Base-by-base conservation (phyloP, 768 basidiomycete genomes). In the Cystobasidium ongulense region DNA sequence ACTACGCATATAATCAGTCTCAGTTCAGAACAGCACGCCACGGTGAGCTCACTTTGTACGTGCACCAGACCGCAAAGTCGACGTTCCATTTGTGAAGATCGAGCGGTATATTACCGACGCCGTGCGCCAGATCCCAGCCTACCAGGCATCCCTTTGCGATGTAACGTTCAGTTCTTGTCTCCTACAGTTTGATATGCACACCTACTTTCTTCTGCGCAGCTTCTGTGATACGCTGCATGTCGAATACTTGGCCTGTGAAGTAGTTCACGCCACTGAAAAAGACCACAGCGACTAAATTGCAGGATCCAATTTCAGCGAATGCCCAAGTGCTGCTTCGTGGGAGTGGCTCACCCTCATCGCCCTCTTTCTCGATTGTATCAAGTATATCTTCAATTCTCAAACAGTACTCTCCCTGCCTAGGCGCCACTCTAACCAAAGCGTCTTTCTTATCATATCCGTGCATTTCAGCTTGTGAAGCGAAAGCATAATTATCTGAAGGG, bases 61-160 rank as follows among this genome's bases (percentile, higher is more conserved):
- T 90, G 81, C 96, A 99, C 92, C 95, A 98, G 39, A 94, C 94
- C 1, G 95, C 96, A 80, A 97, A 98, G 81, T 99, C 96, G 77
- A 91, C 89, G 76, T 86, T 84, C 95, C 96, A 99, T 74, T 92
- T 90, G 80, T 95, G 91, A 76, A 99, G 83, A 61, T 86, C 84
- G 77, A 95, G 82, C 41, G 91, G 90, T 39, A 98, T 91, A 81
- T 99, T 99, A 61, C 95, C 96, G 54, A 88, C 86, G 5, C 90
- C 95, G 81, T 99, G 96, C 8, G 96, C 96, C 18, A 97, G 87
- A 83, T 99, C 95, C 87, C 92, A 94, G 46, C 92, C 95, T 79
- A 92, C 90, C 74, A 94, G 87, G 75, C 91, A 93, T 54, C 93
- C 92, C 93, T 95, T 77, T 2, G 73, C n/a, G 29, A 52, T 59